Conservation (phyloP, 352 stramenopile genomes). For the Phytophthora sp. region DNA sequence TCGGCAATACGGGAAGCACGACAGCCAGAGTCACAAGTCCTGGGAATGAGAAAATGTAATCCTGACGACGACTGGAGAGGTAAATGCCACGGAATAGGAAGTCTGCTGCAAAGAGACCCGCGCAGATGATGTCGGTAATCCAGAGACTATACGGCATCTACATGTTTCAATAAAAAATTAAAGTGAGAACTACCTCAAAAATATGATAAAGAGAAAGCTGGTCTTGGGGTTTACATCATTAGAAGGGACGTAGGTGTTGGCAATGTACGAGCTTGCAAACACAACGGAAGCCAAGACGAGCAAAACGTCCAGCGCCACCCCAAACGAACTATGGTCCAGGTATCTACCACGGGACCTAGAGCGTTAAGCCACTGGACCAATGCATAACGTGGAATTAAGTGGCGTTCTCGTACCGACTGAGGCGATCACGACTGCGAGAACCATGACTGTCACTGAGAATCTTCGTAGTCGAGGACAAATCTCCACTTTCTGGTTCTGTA, state of each 20-base stretch:
- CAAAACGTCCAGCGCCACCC: slow-evolving; percentile 34
- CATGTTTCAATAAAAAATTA: neutral
- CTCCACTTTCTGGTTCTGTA: slow-evolving; percentile 34
- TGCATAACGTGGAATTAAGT: too few species aligned
- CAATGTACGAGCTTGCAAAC: slow-evolving; percentile 73
- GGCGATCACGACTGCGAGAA: slow-evolving; percentile 35
- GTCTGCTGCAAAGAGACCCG: slow-evolving; percentile 59
- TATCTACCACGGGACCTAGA: slow-evolving; percentile 15
- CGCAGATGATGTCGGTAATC: slow-evolving; percentile 69
- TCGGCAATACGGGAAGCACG: slow-evolving; percentile 73
- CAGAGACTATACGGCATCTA: slow-evolving; percentile 71
- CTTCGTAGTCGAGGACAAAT: slow-evolving; percentile 30
- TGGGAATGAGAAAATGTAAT: slow-evolving; percentile 67
- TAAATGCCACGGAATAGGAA: slow-evolving; percentile 80
- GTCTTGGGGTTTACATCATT: slow-evolving; percentile 60
- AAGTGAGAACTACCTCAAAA: neutral
- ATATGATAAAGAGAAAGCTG: neutral
- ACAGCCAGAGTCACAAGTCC: slow-evolving; percentile 68
- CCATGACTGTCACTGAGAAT: slow-evolving; percentile 30
- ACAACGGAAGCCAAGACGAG: slow-evolving; percentile 48
- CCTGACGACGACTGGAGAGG: slow-evolving; percentile 64
- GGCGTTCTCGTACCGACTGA: slow-evolving; percentile 30
- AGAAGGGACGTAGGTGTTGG: slow-evolving; percentile 71
- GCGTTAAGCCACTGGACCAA: too few species aligned
- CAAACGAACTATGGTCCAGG: slow-evolving; percentile 39